phyloP scores from a whole-genome alignment of 768 basidiomycete genomes.

The Crepidotus variabilis region DNA sequence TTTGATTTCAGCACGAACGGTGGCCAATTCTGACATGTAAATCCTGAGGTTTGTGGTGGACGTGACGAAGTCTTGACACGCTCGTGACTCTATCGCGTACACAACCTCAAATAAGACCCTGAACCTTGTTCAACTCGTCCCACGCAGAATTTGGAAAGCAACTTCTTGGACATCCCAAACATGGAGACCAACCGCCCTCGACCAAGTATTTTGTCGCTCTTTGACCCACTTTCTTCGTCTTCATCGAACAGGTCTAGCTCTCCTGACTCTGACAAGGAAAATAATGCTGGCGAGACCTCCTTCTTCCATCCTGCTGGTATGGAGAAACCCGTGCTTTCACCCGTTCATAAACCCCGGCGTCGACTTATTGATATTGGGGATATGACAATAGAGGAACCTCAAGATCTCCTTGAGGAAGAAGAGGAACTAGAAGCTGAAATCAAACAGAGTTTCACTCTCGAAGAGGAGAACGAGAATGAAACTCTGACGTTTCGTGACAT shows the following conservation, averaged over 20 bases:
- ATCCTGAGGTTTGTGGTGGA: constrained; percentile 9
- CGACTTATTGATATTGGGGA: constrained; percentile 51
- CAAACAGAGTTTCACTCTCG: constrained; percentile 13
- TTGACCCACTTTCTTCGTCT: constrained; percentile 42
- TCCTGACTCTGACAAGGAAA: constrained; percentile 47
- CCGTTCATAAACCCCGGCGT: constrained; percentile 14
- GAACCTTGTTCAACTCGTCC: constrained; percentile 18
- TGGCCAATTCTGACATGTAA: constrained; percentile 39
- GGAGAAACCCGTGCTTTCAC: background rate
- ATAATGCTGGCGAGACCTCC: constrained; percentile 26
- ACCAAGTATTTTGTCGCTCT: constrained; percentile 43
- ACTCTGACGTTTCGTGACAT: constrained; percentile 32
- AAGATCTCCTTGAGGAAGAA: constrained; percentile 29
- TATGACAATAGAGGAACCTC: constrained; percentile 35
- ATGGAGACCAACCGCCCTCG: constrained; percentile 37
- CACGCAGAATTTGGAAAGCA: constrained; percentile 10
- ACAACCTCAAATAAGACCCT: constrained; percentile 33
- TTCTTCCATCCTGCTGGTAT: constrained; percentile 28
- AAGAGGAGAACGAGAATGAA: constrained; percentile 35
- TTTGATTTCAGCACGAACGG: constrained; percentile 70
- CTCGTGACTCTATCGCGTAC: constrained; percentile 29
- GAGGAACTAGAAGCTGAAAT: constrained; percentile 27
- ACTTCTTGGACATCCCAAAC: constrained; percentile 12
- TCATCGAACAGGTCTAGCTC: constrained; percentile 17
- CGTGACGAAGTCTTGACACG: background rate